Evolutionary conservation across 768 basidiomycete genomes (phyloP), one percentile per base, ranked within the genome.

Genomic region (Hortiboletus campestris): DNA sequence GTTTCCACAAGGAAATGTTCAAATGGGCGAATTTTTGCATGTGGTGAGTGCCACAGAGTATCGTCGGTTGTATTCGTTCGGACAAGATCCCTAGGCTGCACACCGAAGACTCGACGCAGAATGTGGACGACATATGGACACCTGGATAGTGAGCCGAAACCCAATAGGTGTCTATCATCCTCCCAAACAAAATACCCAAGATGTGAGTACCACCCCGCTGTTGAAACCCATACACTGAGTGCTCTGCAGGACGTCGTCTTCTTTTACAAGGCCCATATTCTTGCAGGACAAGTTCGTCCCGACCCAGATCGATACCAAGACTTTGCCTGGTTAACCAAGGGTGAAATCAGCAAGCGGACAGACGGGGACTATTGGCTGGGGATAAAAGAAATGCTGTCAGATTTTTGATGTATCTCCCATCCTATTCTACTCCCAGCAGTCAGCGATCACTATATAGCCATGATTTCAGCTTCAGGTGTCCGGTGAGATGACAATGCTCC

Each of bases 261-360:
- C 76, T 91, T 97, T 78, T 90, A 90, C 77, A 97, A 97, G 69
- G 91, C 84, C 19, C 94, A 97, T 67, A 91, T 98, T 50, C 80
- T 98, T 65, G 86, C 91, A 2, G 96, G 96, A 17, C 90, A 94
- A 70, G 88, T 86, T 32, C 77, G 75, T 19, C 84, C 87, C 17
- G 69, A 81, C 32, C 67, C 76, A n/a, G 71, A 78, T 59, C 68
- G 73, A 20, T 75, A 89, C 57, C 74, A 77, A 47, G 90, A 91
- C 64, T 95, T 91, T 74, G 94, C 92, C 8, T 98, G 95, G 95
- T 76, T 98, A 57, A 96, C 93, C 47, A 93, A 94, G 73, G 80
- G 92, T 68, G 96, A 99, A 76, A 85, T 98, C 43, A 76, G 86
- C 68, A 74, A 79, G 13, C 80, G 79, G 50, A 84, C 94, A n/a